Evolutionary conservation across 2,329 filamentous ascomycete genomes (phyloP).

Genomic region (Dactylellina haptotyla): DNA sequence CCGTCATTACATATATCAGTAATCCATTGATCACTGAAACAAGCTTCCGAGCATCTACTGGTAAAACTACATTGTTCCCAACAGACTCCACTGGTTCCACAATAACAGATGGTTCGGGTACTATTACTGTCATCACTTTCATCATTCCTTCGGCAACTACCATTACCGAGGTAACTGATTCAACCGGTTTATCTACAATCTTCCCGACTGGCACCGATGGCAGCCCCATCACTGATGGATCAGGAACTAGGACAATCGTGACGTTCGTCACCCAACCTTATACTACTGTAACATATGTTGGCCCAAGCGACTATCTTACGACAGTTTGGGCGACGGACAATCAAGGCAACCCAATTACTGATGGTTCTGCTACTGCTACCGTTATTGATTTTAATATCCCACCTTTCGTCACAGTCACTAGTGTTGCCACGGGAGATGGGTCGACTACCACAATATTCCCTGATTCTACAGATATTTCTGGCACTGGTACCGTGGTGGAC

Average conservation of each 20-base stretch:
- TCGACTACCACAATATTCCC: constrained; percentile 6
- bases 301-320: neutral
- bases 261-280: neutral
- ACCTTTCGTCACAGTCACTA: neutral
- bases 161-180: neutral
- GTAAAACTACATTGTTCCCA: neutral
- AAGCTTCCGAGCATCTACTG: neutral
- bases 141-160: neutral
- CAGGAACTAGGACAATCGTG: neutral
- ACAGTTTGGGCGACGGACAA: neutral
- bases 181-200: neutral
- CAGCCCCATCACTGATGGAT: neutral
- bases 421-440: neutral
- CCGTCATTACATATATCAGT: neutral
- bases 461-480: neutral
- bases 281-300: neutral
- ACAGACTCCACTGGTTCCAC: neutral
- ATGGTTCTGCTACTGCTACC: neutral
- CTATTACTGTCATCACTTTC: constrained; percentile 5
- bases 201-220: neutral
- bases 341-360: neutral
- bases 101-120: neutral
- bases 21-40: neutral
- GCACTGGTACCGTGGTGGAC: neutral
- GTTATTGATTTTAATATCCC: constrained; percentile 5